Conservation (phyloP, 2,329 filamentous ascomycete genomes). For the Aureobasidium subglaciale region DNA sequence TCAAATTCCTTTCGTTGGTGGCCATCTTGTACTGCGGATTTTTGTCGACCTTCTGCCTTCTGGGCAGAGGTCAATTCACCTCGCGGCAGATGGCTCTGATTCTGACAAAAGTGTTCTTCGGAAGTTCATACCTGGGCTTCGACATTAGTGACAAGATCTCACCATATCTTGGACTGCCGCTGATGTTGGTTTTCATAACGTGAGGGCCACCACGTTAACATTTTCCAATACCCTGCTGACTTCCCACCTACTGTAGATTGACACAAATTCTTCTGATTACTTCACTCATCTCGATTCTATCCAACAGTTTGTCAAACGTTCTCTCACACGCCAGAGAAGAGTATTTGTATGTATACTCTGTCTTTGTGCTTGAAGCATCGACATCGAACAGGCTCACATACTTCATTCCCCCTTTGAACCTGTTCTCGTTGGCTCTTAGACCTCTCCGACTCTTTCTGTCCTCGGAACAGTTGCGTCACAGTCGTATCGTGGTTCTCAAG, state of each 20-base stretch:
- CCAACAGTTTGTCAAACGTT: slow-evolving; percentile 62
- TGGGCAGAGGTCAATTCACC: slow-evolving; percentile 63
- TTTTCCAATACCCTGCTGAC: neutral
- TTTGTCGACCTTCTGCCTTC: slow-evolving; percentile 73
- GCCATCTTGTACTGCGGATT: slow-evolving; percentile 80
- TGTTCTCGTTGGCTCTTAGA: slow-evolving; percentile 65
- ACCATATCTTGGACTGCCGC: slow-evolving; percentile 44
- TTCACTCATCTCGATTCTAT: slow-evolving; percentile 69
- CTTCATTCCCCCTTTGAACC: slow-evolving; percentile 51
- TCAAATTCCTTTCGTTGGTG: slow-evolving; percentile 74
- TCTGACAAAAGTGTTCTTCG: slow-evolving; percentile 74
- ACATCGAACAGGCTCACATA: slow-evolving; percentile 43
- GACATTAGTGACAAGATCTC: slow-evolving; percentile 43
- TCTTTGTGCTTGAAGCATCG: slow-evolving; percentile 48
- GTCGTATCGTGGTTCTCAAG: slow-evolving; percentile 53
- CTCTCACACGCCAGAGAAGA: slow-evolving; percentile 62
- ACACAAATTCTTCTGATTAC: slow-evolving; percentile 75
- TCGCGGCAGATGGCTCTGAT: slow-evolving; percentile 66
- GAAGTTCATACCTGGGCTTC: slow-evolving; percentile 61
- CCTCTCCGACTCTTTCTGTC: slow-evolving; percentile 64
- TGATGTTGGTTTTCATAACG: slow-evolving; percentile 64
- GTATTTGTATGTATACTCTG: slow-evolving; percentile 73
- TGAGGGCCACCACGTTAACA: neutral
- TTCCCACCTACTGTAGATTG: slow-evolving; percentile 34
- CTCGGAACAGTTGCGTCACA: slow-evolving; percentile 55